phyloP scores from a whole-genome alignment of 345 rosid genomes.

The Gossypium anomalum region DNA sequence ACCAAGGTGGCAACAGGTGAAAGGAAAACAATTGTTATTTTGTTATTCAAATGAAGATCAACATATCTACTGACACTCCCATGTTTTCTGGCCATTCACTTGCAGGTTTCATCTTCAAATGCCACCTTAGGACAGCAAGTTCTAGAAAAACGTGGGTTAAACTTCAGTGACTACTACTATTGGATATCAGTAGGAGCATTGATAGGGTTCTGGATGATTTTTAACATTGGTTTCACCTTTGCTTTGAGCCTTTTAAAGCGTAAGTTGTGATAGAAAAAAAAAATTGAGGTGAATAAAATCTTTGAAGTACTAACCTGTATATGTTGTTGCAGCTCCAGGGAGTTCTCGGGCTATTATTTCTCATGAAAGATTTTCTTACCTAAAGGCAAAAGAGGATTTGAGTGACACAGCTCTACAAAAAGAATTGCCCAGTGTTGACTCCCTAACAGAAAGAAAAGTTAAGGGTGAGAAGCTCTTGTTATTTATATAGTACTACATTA shows the following conservation, averaged over 20 bases:
- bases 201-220: slow-evolving; percentile 37
- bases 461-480: slow-evolving; percentile 23
- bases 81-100: not conserved
- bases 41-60: not conserved
- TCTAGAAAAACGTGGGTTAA: slow-evolving; percentile 29
- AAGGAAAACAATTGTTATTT: not conserved
- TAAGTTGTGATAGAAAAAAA: slow-evolving; percentile 21
- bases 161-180: slow-evolving; percentile 28
- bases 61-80: not conserved
- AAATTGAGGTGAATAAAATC: not conserved
- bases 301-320: not conserved
- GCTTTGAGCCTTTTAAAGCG: slow-evolving; percentile 33
- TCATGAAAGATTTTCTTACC: slow-evolving; percentile 14
- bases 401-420: not conserved
- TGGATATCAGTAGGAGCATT: slow-evolving; percentile 38
- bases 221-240: slow-evolving; percentile 33
- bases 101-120: slow-evolving; percentile 32
- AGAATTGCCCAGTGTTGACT: slow-evolving; percentile 2
- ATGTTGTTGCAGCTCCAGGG: slow-evolving; percentile 26
- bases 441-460: slow-evolving; percentile 12
- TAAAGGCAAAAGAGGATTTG: slow-evolving; percentile 38
- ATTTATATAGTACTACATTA: not conserved
- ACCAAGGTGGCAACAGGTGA: slow-evolving; percentile 55
- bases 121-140: slow-evolving; percentile 32
- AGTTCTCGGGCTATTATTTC: slow-evolving; percentile 24